phyloP scores from a whole-genome alignment of 1,284 basidiomycete species.

The Rhodotorula sp. region DNA sequence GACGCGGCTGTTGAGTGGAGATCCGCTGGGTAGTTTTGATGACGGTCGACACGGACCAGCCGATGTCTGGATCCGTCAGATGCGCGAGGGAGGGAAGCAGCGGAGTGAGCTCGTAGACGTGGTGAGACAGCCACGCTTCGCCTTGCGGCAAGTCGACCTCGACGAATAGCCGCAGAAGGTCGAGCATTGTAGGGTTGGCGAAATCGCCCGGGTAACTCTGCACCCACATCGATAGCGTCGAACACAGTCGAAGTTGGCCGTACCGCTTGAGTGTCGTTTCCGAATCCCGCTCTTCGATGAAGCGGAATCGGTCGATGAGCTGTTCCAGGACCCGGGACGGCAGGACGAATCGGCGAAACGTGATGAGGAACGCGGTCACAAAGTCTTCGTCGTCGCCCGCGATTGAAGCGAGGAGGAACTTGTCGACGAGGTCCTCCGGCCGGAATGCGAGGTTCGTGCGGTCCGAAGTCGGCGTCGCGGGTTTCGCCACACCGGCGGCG shows the following conservation, averaged over 20 bases:
- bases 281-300: constrained; percentile 34
- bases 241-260: constrained; percentile 46
- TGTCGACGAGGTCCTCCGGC: constrained; percentile 45
- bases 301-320: constrained; percentile 44
- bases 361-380: constrained; percentile 45
- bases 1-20: neutral
- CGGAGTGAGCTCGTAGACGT: constrained; percentile 44
- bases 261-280: constrained; percentile 44
- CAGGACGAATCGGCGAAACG: constrained; percentile 44
- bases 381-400: constrained; percentile 46
- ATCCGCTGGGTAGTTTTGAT: neutral
- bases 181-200: constrained; percentile 20
- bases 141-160: constrained; percentile 29
- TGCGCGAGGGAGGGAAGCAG: constrained; percentile 28
- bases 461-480: neutral
- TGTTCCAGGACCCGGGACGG: constrained; percentile 44
- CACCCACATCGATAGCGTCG: constrained; percentile 44
- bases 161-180: constrained; percentile 38
- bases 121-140: constrained; percentile 44
- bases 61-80: constrained; percentile 39
- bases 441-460: constrained; percentile 39
- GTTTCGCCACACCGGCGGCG: neutral
- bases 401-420: constrained; percentile 46
- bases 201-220: constrained; percentile 46
- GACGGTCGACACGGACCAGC: constrained; percentile 43